These are phyloP conservation scores for Boletus rubroflammeus DNA, from an alignment of 768 basidiomycete species.

Conservation along the genomic window DNA sequence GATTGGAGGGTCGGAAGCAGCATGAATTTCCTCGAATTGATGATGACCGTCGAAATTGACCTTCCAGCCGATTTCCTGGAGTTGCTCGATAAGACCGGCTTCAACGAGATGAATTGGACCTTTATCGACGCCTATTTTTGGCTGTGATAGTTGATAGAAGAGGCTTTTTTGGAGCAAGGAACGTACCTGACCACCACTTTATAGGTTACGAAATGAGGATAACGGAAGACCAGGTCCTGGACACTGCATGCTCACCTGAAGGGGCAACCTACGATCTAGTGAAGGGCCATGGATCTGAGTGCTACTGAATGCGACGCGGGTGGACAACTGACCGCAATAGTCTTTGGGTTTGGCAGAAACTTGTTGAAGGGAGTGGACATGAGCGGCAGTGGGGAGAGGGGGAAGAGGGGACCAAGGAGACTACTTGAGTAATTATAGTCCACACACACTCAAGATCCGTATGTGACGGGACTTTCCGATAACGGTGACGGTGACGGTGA, in stretches of 20 bases:
- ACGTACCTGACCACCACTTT: slow-evolving; percentile 34
- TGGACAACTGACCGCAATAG: slow-evolving; percentile 66
- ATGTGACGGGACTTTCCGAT: slow-evolving; percentile 10
- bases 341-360: slow-evolving; percentile 57
- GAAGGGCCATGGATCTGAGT: slow-evolving; percentile 12
- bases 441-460: background rate
- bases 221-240: background rate
- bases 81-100: slow-evolving; percentile 77
- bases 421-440: slow-evolving; percentile 2
- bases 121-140: slow-evolving; percentile 76
- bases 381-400: background rate
- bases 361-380: slow-evolving; percentile 28
- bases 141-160: slow-evolving; percentile 38
- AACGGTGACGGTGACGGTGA: background rate
- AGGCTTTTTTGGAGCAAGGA: background rate
- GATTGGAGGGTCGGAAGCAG: slow-evolving; percentile 58
- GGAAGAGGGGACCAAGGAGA: background rate
- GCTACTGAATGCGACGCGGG: background rate
- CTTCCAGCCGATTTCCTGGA: slow-evolving; percentile 78
- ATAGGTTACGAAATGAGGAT: slow-evolving; percentile 9
- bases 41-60: slow-evolving; percentile 90
- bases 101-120: slow-evolving; percentile 87
- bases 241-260: slow-evolving; percentile 67
- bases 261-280: slow-evolving; percentile 88
- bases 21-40: slow-evolving; percentile 74